phyloP scores from a whole-genome alignment of 108 stramenopile genomes.

The Asterionellopsis glacialis region DNA sequence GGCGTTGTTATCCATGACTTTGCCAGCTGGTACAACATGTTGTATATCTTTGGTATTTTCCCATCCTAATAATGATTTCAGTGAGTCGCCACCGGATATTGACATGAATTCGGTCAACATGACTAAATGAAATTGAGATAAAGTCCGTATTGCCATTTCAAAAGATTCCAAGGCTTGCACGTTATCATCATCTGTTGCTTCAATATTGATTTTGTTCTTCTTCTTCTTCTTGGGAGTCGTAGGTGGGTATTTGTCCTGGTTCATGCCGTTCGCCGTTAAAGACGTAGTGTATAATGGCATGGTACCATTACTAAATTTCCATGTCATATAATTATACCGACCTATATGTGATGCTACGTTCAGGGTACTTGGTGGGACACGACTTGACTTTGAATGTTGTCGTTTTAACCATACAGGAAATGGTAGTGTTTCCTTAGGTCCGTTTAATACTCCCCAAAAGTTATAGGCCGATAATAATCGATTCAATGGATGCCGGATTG shows the following conservation, averaged over 20 bases:
- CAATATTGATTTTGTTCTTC: background rate
- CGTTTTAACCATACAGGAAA: slow-evolving; percentile 20
- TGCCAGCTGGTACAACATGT: slow-evolving; percentile 34
- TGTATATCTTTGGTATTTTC: slow-evolving; percentile 19
- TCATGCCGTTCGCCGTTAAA: too few species aligned
- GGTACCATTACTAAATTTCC: slow-evolving; percentile 37
- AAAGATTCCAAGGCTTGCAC: slow-evolving; percentile 17
- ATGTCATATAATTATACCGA: slow-evolving; percentile 30
- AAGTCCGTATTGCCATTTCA: slow-evolving; percentile 23
- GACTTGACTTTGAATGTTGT: background rate
- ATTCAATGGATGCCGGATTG: slow-evolving; percentile 43
- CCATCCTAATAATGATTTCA: slow-evolving; percentile 21
- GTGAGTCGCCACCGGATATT: slow-evolving; percentile 7
- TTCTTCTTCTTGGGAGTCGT: background rate
- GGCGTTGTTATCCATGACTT: slow-evolving; percentile 25
- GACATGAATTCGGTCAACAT: slow-evolving; percentile 36
- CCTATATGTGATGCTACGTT: slow-evolving; percentile 14
- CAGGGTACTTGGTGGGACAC: background rate
- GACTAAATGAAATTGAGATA: slow-evolving; percentile 23
- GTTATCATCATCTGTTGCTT: background rate
- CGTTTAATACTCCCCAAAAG: slow-evolving; percentile 19
- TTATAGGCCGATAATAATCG: slow-evolving; percentile 44
- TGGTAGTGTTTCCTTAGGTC: background rate
- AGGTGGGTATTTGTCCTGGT: too few species aligned
- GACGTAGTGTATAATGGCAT: background rate